Base-by-base conservation (phyloP, 805 yeast species). In the Candida morakotiae region DNA sequence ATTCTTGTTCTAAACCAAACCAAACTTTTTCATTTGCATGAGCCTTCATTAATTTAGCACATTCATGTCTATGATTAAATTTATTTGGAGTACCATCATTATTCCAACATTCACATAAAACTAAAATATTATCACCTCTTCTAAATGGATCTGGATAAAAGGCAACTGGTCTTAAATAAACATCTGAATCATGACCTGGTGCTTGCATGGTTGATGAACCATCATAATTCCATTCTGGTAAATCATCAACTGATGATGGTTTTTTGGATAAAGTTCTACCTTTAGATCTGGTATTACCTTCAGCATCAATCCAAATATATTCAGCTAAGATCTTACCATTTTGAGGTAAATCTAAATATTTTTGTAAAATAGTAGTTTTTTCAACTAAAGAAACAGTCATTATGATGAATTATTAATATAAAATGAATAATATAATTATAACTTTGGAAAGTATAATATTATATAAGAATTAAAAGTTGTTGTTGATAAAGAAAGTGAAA, bases 1-100 rank as follows among this genome's bases (percentile, higher is more conserved):
- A 93, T 70, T 93, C 98, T 75, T 93, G 98, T 73, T 93, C 98
- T 56, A 93, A 76, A 69, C 98, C 98, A 55, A 93, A 93, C 98
- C 98, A 93, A 54, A 87, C 81, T 51, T 77, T 75, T 67, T 85
- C 87, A 48, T 73, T 77, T 54, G 77, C 71, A 70, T 91, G 96
- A 48, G 96, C 96, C 58, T 79, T 79, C 91, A 93, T 86, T 57
- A 93, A 79, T 75, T 89, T 87, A 64, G 83, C 88, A 67, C 95
- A 87, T 68, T 87, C 96, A 65, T 85, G 93, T 77, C 98, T 87
- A 79, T 87, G 97, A 83, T 93, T 93, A 72, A 79, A 86, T 73
- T 87, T 87, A 85, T 93, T 93, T 71, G 98, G 98, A 46, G 97
- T 89, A 60, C 98, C 98, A 60, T 93, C 98, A 71, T 84, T 86